Evolutionary conservation across 228 moss, liverwort and hornwort species (phyloP).

Genomic region (Sphagnum fallax): DNA sequence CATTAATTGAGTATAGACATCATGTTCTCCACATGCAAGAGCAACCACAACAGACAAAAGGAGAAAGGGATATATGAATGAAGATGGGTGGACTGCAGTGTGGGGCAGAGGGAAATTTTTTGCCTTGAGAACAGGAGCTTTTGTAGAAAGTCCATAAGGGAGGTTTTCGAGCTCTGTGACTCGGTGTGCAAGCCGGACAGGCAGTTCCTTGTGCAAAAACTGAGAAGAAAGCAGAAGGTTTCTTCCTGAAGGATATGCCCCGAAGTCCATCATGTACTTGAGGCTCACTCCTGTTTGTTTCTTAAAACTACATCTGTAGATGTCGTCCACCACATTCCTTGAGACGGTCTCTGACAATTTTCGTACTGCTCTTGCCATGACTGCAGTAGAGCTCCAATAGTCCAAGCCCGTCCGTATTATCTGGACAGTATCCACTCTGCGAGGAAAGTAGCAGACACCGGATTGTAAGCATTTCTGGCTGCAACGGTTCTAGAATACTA

Average conservation of each 20-base stretch:
- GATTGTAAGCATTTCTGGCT: too few relatives aligned
- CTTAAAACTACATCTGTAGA: slow-evolving; percentile 43
- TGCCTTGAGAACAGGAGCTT: slow-evolving; percentile 45
- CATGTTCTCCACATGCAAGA: too few relatives aligned
- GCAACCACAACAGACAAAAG: too few relatives aligned
- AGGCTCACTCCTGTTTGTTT: slow-evolving; percentile 55
- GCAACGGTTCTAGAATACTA: too few relatives aligned
- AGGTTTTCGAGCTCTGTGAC: slow-evolving; percentile 52
- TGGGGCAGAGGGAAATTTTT: too few relatives aligned
- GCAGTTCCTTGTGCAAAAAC: slow-evolving; percentile 60
- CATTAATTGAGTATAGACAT: too few relatives aligned
- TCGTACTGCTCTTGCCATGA: slow-evolving; percentile 14
- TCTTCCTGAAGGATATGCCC: slow-evolving; percentile 42
- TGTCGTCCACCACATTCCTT: slow-evolving; percentile 44
- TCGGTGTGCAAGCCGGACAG: slow-evolving; percentile 52
- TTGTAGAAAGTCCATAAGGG: slow-evolving; percentile 47
- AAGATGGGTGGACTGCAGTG: too few relatives aligned
- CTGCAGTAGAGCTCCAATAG: too few relatives aligned
- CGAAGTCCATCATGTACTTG: slow-evolving; percentile 62
- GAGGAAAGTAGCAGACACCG: too few relatives aligned
- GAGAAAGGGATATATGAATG: too few relatives aligned
- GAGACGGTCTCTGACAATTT: slow-evolving; percentile 49
- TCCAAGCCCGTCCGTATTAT: too few relatives aligned
- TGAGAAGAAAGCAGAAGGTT: slow-evolving; percentile 40
- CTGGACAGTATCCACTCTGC: too few relatives aligned